Evolutionary conservation across 306 rosid genomes (phyloP), one percentile per base, ranked within the genome.

Genomic region (Hippophae tibetana): DNA sequence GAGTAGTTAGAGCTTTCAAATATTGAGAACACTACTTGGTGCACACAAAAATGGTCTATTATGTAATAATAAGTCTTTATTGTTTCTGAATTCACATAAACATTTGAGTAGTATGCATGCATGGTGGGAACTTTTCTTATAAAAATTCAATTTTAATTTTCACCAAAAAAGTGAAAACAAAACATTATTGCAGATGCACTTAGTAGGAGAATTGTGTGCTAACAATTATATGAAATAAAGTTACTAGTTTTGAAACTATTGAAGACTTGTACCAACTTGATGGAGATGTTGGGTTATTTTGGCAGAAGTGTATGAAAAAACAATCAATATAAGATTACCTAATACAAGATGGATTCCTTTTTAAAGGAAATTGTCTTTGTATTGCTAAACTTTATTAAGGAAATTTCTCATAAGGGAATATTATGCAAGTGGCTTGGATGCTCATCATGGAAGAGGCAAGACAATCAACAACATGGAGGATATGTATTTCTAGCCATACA

Each of bases 181-280:
- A 46, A 46, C 1, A 7, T 8, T 2, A 12, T 46, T 7, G 9
- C 4, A 5, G 49, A 46, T 46, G 49, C 49, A 3, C 1, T 46
- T 5, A 46, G 49, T 46, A 6, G 9, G 4, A 27, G 9, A 9
- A 0, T 0, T 7, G 3, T 2, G 9, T 46, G 0, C 49, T 46
- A 3, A 7, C 49, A 5, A 1, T 46, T 3, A 0, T 7, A 0
- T 3, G 7, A 2, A 5, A 3, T 7, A 1, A 46, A 1, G 0
- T 46, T 46, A 12, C 7, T 7, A 3, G 49, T 6, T 46, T 46
- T 46, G 9, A 5, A 6, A 0, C 9, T 46, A 3, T 46, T 12
- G 7, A 46, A 7, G 49, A 46, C 9, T 0, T 8, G 7, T 7
- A 46, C 12, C 3, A 6, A 5, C 0, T 0, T 0, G 49, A 46